phyloP scores from a whole-genome alignment of 306 rosid genomes.

The Lagenaria siceraria region DNA sequence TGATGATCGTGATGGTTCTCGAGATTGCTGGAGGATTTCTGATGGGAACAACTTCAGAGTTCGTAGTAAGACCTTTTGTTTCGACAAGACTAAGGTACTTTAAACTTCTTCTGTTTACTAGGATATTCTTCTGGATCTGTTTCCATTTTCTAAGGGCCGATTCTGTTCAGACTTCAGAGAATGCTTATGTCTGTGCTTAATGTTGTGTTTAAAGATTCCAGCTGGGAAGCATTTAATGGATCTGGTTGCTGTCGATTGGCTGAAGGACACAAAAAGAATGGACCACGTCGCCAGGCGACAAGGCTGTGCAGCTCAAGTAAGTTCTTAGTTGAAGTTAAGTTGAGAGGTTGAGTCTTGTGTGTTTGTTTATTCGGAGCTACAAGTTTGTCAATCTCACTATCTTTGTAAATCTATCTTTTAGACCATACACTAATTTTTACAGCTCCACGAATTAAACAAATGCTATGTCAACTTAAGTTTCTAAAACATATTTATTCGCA shows the following conservation, averaged over 20 bases:
- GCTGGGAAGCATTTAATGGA: slow-evolving; percentile 95
- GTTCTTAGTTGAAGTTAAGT: slow-evolving; percentile 5
- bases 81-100: slow-evolving; percentile 76
- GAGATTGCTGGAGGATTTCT: slow-evolving; percentile 94
- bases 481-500: not conserved
- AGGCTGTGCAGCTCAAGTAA: slow-evolving; percentile 95
- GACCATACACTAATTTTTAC: not conserved
- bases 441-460: not conserved
- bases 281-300: slow-evolving; percentile 92
- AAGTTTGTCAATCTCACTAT: not conserved
- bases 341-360: too few relatives aligned
- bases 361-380: not conserved
- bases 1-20: slow-evolving; percentile 68
- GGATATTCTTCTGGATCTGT: not conserved
- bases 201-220: slow-evolving; percentile 46
- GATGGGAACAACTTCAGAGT: slow-evolving; percentile 95
- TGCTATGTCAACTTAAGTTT: not conserved
- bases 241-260: slow-evolving; percentile 98
- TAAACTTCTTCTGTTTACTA: not conserved
- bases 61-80: slow-evolving; percentile 81
- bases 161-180: slow-evolving; percentile 11
- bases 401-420: not conserved
- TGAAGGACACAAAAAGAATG: slow-evolving; percentile 92
- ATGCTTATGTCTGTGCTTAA: slow-evolving; percentile 23
- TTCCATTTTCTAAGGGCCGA: not conserved